Evolutionary conservation across 768 basidiomycete genomes (phyloP), one percentile per base, ranked within the genome.

Genomic region (Lactarius pseudohatsudake): DNA sequence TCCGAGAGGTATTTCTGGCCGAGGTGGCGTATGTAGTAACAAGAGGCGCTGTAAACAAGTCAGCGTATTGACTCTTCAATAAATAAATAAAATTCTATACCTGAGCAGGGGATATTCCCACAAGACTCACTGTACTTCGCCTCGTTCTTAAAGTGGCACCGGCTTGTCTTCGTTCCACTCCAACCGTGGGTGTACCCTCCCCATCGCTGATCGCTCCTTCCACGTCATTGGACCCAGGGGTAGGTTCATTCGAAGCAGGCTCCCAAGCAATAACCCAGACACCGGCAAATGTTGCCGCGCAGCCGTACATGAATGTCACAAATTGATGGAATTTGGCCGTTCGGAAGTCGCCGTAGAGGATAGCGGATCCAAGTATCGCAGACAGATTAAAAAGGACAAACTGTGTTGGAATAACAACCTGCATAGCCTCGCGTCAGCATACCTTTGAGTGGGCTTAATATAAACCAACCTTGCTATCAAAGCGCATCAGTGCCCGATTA

Each of bases 371-470:
- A 63, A 92, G 79, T 71, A 99, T 96, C 5, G 93, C 94, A 5
- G 92, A 94, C 41, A 98, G 81, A 30, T 92, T 96, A 79, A 98
- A 98, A 64, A 94, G 82, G 36, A 96, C 94, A 75, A 97, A 98
- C 80, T 98, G 96, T 16, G 88, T 89, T 5, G 96, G 96, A 69
- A 98, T 93, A 30, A 98, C 96, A 61, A 89, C 83, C 91, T 93
- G 67, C 28, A 64, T 57, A 32, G 47, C 0, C 63, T 47, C 30
- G 66, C 8, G n/a, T 56, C 7, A 30, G 16, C 40, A 67, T 58
- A 65, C 8, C 20, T 22, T 11, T 47, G 28, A 26, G 22, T 59
- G 53, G 36, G 13, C 50, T 54, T 34, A 22, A 30, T 28, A 30
- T 53, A 20, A 9, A 30, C 66, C 61, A 71, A 91, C 91, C 79